These are phyloP conservation scores for Dalbergia oliveri DNA, from an alignment of 306 rosid species.

Conservation along the genomic window DNA sequence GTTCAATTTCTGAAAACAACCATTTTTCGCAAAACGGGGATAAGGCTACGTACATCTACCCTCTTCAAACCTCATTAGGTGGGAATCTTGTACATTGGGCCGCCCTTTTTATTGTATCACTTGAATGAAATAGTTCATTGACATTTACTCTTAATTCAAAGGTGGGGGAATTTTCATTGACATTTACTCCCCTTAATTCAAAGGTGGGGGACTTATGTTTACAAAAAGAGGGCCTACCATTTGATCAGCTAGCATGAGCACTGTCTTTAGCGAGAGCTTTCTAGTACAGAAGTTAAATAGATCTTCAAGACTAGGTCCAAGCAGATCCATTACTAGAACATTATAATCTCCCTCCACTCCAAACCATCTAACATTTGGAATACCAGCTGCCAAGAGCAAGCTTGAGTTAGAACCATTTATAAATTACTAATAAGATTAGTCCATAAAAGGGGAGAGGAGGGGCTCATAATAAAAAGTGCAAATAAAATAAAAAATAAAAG, in stretches of 20 bases:
- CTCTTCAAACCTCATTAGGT: too few species aligned
- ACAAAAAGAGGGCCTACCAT: constrained; percentile 60
- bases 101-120: background rate
- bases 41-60: too few species aligned
- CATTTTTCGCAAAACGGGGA: too few species aligned
- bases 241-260: constrained; percentile 95
- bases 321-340: constrained; percentile 91
- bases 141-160: background rate
- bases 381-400: constrained; percentile 72
- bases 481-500: background rate
- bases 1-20: too few species aligned
- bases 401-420: constrained; percentile 16
- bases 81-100: too few species aligned
- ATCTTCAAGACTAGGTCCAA: constrained; percentile 96
- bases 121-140: constrained; percentile 5
- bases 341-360: constrained; percentile 94
- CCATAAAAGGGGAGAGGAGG: background rate
- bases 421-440: background rate
- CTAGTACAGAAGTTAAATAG: constrained; percentile 90
- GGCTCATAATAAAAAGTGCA: background rate
- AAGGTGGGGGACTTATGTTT: background rate
- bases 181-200: constrained; percentile 11
- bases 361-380: constrained; percentile 87
- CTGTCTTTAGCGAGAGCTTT: constrained; percentile 87
- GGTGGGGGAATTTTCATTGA: background rate